A percentile compares a stretch with the other conserved stretches of the same genome.
These are phyloP conservation scores for Aspergillus olivimuriae DNA, from an alignment of 495 filamentous ascomycete species.

Conservation along the genomic window DNA sequence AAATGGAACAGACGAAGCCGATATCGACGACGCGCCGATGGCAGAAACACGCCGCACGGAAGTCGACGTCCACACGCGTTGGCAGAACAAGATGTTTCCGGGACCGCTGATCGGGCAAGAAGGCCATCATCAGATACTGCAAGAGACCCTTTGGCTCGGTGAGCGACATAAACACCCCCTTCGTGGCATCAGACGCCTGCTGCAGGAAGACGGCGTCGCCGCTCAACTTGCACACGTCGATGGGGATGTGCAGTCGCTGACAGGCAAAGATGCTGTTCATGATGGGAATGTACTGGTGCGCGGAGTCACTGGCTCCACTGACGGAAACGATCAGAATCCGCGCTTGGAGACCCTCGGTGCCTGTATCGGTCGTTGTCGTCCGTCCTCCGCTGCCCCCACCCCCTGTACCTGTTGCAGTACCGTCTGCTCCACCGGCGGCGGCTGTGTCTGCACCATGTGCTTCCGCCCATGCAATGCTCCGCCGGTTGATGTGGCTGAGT, in stretches of 20 bases:
- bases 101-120: slow-evolving; percentile 67
- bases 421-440: slow-evolving; percentile 14
- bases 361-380: slow-evolving; percentile 37
- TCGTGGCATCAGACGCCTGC: slow-evolving; percentile 86
- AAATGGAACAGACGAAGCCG: slow-evolving; percentile 93
- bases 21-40: slow-evolving; percentile 86
- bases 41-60: slow-evolving; percentile 95
- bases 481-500: slow-evolving; percentile 76
- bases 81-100: slow-evolving; percentile 64
- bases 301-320: slow-evolving; percentile 73
- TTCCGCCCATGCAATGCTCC: slow-evolving; percentile 41
- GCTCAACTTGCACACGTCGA: slow-evolving; percentile 82
- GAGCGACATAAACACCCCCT: slow-evolving; percentile 77
- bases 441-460: slow-evolving; percentile 37
- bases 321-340: slow-evolving; percentile 84
- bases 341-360: slow-evolving; percentile 53
- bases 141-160: slow-evolving; percentile 61
- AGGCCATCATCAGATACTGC: slow-evolving; percentile 94
- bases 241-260: slow-evolving; percentile 72
- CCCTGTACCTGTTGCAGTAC: slow-evolving; percentile 18
- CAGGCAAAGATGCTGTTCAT: slow-evolving; percentile 98
- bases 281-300: slow-evolving; percentile 90
- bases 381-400: slow-evolving; percentile 21
- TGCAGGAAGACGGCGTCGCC: slow-evolving; percentile 90
- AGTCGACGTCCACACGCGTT: slow-evolving; percentile 83